Evolutionary conservation across 2,329 filamentous ascomycete genomes (phyloP), one percentile per base, ranked within the genome.

Genomic region (Bipolaris zeicola): DNA sequence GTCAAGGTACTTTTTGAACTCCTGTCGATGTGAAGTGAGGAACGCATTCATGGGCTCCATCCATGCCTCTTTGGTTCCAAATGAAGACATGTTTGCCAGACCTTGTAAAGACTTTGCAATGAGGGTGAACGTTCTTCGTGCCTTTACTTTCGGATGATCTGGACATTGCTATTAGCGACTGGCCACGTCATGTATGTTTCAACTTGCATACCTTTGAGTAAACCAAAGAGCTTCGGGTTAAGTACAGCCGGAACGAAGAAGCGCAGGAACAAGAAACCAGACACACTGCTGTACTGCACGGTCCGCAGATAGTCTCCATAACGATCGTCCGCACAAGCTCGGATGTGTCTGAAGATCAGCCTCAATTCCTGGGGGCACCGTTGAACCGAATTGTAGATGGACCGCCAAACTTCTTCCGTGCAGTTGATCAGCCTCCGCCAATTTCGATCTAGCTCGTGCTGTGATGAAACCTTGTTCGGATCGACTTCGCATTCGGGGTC

Each of bases 1-100:
- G 71, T 98, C 93, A 58, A 97, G 89, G 67, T 93, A 97, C 44
- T 88, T 85, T 73, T 93, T 96, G 76, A 97, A 92, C 37, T 90
- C 85, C 66, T 89, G 84, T 18, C 92, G 86, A 69, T 96, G 89
- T 1, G 86, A 82, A 7, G 82, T 83, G 44, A 98, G 80, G 67
- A 97, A 97, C 41, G 85, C 85, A 71, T 97, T 98, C 94, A 98
- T 98, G 0, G 92, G 92, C 77, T 96, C 93, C 93, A 98, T 97
- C 92, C 92, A 98, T n/a, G 89, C 87, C 76, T 98, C 94, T 73
- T 96, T 96, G 71, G 90, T 93, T 38, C 94, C 94, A 71, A 97
- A 97, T 0, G 87, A 92, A 1, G 91, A 91, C 77, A 97, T 83
- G 73, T 97, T 97, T 16, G 92, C 92, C 56, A 98, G 82, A 14